Conservation (phyloP, 371 early-diverging fungal genomes). For the Blakeslea trispora region DNA sequence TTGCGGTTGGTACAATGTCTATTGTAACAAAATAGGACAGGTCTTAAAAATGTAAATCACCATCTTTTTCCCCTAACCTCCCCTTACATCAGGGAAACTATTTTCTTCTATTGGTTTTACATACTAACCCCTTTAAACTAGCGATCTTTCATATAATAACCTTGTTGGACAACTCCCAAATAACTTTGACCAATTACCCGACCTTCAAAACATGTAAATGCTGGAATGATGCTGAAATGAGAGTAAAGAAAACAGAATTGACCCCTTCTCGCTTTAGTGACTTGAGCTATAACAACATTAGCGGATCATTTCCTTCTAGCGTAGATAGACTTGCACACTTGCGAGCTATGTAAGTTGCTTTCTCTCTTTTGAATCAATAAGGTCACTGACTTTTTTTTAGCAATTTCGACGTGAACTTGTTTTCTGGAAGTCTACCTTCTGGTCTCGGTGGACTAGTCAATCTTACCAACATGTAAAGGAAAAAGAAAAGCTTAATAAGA, state of each 20-base stretch:
- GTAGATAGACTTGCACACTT: constrained; percentile 29
- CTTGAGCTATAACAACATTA: constrained; percentile 52
- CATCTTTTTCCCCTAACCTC: neutral
- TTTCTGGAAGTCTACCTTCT: constrained; percentile 35
- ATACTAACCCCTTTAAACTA: constrained; percentile 12
- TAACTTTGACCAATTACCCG: constrained; percentile 39
- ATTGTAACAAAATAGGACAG: constrained; percentile 37
- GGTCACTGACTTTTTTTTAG: constrained; percentile 11
- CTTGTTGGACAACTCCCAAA: constrained; percentile 51
- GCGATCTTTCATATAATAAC: constrained; percentile 49
- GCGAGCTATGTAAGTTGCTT: constrained; percentile 24
- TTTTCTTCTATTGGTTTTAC: neutral
- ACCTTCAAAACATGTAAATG: constrained; percentile 47
- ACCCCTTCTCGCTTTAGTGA: too few species aligned
- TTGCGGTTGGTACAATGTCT: constrained; percentile 46
- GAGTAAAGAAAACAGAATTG: neutral
- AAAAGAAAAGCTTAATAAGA: neutral
- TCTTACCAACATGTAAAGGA: constrained; percentile 35
- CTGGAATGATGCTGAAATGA: neutral
- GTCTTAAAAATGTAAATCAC: constrained; percentile 40
- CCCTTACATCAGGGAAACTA: constrained; percentile 11
- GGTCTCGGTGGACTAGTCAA: constrained; percentile 26
- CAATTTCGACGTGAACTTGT: constrained; percentile 40
- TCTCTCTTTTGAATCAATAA: neutral
- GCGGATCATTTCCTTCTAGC: constrained; percentile 46